Base-by-base conservation (phyloP, 2,329 filamentous ascomycete genomes). In the Paraconiothyrium sp. region DNA sequence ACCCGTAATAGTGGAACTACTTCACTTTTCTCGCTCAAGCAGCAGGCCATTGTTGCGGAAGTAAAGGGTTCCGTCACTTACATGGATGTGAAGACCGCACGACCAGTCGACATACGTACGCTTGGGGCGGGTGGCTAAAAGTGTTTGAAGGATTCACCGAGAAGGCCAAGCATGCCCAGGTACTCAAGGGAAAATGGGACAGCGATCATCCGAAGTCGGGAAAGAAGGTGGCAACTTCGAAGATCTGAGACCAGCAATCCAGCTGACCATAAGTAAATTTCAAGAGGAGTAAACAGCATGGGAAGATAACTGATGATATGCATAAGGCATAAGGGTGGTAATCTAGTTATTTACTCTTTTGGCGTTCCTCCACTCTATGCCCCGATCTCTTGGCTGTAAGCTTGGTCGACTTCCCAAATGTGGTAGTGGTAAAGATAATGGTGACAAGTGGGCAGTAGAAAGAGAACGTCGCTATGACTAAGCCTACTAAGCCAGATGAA, bases 1-100 rank as follows among this genome's bases (percentile, higher is more conserved):
- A 66, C 62, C 20, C 46, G 64, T 14, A 65, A 62, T 37, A 60
- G 30, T 44, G 62, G 64, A 24, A 65, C 57, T 16, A 65, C 64
- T 34, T 65, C 60, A 5, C 62, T 68, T 22, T 68, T 63, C 27
- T 68, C 60, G 2, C 61, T 67, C 30, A 56, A 65, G 49, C 66
- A 68, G 46, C 66, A 68, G 44, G 58, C 64, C 30, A 67, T 68
- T 43, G 66, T 67, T 35, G 66, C 62, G 30, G 60, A 68, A 48
- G 56, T 65, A 5, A 61, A 60, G 44, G 66, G 66, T 41, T 58
- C 51, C 4, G 60, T 55, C 58, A 61, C 60, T n/a, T 68, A 63
- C 59, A 61, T 67, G 39, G 60, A 68, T 52, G 62, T 61, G 5
- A 65, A 59, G 51, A 63, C 50, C n/a, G 56, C 39, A 24, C 57